phyloP scores from a whole-genome alignment of 768 basidiomycete genomes.

The Leccinum obscurum region DNA sequence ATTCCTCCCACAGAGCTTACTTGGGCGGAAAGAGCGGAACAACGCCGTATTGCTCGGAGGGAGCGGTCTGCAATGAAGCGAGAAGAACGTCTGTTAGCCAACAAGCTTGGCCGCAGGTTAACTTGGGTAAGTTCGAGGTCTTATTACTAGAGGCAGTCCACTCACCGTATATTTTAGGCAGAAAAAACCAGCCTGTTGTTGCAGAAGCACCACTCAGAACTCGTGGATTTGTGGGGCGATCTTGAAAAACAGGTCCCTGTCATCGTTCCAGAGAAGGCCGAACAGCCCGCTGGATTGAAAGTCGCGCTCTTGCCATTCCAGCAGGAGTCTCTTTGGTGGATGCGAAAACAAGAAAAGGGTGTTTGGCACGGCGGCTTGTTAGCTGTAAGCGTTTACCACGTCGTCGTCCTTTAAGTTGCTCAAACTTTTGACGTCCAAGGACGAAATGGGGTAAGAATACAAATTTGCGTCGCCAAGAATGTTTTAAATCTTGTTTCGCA shows the following conservation, averaged over 20 bases:
- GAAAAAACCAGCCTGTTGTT: conserved; percentile 69
- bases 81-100: conserved; percentile 51
- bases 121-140: conserved; percentile 54
- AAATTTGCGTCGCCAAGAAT: not conserved
- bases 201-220: conserved; percentile 73
- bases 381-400: conserved; percentile 54
- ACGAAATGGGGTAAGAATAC: conserved; percentile 82
- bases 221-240: conserved; percentile 86
- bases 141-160: conserved; percentile 7
- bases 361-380: conserved; percentile 91
- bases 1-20: conserved; percentile 3
- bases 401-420: conserved; percentile 5
- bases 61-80: conserved; percentile 35
- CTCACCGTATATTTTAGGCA: conserved; percentile 46
- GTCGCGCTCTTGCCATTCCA: conserved; percentile 92
- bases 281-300: conserved; percentile 83
- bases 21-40: conserved; percentile 12
- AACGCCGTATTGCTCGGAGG: conserved; percentile 19
- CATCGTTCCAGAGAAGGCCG: conserved; percentile 64
- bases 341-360: conserved; percentile 88
- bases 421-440: conserved; percentile 40
- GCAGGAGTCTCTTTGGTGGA: conserved; percentile 92
- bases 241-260: conserved; percentile 62
- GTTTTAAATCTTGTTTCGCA: conserved; percentile 11
- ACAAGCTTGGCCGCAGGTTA: conserved; percentile 69